A percentile compares a stretch with the other conserved stretches of the same genome.
These are phyloP conservation scores for Cyclotella distinguenda DNA, from an alignment of 108 stramenopile species.

Conservation along the genomic window DNA sequence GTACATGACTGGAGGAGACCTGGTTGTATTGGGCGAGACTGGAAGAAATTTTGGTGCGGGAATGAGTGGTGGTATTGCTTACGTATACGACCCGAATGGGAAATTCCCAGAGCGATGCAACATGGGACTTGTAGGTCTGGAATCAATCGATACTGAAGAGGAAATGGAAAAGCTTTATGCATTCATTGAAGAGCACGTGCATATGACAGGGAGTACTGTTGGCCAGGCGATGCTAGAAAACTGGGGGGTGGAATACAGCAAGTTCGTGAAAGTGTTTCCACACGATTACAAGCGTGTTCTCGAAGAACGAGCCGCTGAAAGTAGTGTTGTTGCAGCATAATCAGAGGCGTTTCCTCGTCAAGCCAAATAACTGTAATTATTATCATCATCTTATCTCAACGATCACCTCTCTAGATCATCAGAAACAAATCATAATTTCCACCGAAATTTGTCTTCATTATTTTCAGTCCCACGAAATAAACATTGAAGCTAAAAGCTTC, in stretches of 20 bases:
- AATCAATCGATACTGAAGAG: slow-evolving; percentile 71
- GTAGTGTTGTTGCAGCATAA: slow-evolving; percentile 55
- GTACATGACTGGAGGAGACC: slow-evolving; percentile 98
- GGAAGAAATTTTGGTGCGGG: slow-evolving; percentile 99
- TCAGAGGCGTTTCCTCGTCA: too few relatives aligned
- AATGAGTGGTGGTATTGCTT: slow-evolving; percentile 97
- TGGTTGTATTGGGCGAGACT: slow-evolving; percentile 91
- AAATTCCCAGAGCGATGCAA: slow-evolving; percentile 94
- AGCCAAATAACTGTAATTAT: too few relatives aligned
- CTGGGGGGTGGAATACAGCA: slow-evolving; percentile 72
- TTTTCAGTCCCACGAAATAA: too few relatives aligned
- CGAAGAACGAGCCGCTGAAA: slow-evolving; percentile 59
- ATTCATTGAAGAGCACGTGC: slow-evolving; percentile 91
- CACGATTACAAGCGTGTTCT: slow-evolving; percentile 96
- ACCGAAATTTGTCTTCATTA: too few relatives aligned
- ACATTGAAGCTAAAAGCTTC: too few relatives aligned
- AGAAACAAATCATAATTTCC: too few relatives aligned
- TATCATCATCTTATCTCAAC: too few relatives aligned
- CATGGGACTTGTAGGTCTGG: slow-evolving; percentile 95
- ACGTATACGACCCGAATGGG: slow-evolving; percentile 92
- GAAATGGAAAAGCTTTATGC: slow-evolving; percentile 82
- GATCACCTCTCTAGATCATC: too few relatives aligned
- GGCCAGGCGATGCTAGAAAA: slow-evolving; percentile 88
- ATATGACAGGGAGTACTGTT: slow-evolving; percentile 80
- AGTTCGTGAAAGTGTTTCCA: slow-evolving; percentile 95